Evolutionary conservation across 2,329 filamentous ascomycete species (phyloP).

Genomic region (Didymosphaeria variabile): DNA sequence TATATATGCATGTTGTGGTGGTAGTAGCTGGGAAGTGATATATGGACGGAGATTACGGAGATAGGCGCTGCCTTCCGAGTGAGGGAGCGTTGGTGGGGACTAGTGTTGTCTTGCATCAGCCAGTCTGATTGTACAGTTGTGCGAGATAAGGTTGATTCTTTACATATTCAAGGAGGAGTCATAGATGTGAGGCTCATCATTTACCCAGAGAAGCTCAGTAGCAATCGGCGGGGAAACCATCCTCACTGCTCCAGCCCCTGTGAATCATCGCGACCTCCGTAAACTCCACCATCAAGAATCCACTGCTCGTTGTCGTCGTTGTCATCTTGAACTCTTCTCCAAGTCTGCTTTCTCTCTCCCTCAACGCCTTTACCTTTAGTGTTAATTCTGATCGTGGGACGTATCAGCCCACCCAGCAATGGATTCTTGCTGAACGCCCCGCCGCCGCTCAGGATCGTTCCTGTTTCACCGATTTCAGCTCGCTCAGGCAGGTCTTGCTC

Average conservation of each 20-base stretch:
- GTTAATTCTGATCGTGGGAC: constrained; percentile 65
- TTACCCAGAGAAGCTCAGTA: background rate
- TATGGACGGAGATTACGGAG: background rate
- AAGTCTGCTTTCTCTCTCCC: constrained; percentile 51
- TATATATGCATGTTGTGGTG: background rate
- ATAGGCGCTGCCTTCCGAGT: background rate
- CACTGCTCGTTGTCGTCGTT: constrained; percentile 63
- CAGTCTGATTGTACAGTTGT: background rate
- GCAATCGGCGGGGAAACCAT: constrained; percentile 3
- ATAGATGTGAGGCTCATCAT: background rate
- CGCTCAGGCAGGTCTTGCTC: constrained; percentile 56
- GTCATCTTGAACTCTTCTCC: constrained; percentile 63
- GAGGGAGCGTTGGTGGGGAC: background rate
- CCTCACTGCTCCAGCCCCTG: constrained; percentile 27
- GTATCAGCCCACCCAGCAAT: constrained; percentile 70
- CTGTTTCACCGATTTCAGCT: constrained; percentile 42
- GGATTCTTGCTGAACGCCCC: constrained; percentile 76
- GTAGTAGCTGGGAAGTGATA: background rate
- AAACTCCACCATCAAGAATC: constrained; percentile 62
- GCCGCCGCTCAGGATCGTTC: constrained; percentile 43
- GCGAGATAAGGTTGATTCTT: background rate
- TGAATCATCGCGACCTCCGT: constrained; percentile 46
- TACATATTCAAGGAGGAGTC: background rate
- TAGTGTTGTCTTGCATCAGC: background rate
- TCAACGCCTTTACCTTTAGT: constrained; percentile 52